Conservation (phyloP, 148 eudicot species). For the Diospyros kaki region DNA sequence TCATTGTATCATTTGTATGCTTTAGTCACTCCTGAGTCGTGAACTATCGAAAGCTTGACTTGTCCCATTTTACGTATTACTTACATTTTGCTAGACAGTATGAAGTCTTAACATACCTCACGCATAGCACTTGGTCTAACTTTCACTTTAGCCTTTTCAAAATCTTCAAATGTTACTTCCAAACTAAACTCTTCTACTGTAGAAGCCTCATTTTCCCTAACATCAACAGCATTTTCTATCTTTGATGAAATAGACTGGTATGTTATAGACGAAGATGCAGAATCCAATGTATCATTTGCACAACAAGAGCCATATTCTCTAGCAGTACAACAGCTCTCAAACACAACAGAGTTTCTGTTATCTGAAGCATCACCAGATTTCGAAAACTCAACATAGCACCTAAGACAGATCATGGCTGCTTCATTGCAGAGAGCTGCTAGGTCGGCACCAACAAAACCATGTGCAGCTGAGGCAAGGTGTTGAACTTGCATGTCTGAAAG, state of each 20-base stretch:
- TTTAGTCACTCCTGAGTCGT: neutral
- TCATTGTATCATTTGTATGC: neutral
- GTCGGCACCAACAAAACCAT: constrained; percentile 99
- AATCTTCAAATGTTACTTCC: constrained; percentile 61
- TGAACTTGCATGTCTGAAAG: constrained; percentile 53
- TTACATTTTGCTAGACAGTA: neutral
- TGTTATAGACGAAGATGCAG: constrained; percentile 31
- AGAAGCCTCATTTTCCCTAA: constrained; percentile 12
- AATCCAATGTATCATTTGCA: constrained; percentile 26
- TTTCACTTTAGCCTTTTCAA: constrained; percentile 81
- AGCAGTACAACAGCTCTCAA: constrained; percentile 20
- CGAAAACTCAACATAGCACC: constrained; percentile 35
- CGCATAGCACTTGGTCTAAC: constrained; percentile 97
- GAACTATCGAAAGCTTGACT: too few relatives aligned
- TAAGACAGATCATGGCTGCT: constrained; percentile 73
- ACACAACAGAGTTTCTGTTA: constrained; percentile 11
- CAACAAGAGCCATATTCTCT: constrained; percentile 17
- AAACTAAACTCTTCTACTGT: constrained; percentile 19
- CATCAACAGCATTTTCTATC: constrained; percentile 10
- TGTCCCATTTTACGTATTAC: too few relatives aligned
- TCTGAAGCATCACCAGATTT: constrained; percentile 19
- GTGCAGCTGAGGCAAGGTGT: constrained; percentile 63
- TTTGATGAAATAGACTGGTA: constrained; percentile 22
- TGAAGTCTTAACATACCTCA: constrained; percentile 55
- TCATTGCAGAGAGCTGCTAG: constrained; percentile 75